These are phyloP conservation scores for Plasmodium berghei DNA, from an alignment of 169 alveolate species.

Conservation along the genomic window DNA sequence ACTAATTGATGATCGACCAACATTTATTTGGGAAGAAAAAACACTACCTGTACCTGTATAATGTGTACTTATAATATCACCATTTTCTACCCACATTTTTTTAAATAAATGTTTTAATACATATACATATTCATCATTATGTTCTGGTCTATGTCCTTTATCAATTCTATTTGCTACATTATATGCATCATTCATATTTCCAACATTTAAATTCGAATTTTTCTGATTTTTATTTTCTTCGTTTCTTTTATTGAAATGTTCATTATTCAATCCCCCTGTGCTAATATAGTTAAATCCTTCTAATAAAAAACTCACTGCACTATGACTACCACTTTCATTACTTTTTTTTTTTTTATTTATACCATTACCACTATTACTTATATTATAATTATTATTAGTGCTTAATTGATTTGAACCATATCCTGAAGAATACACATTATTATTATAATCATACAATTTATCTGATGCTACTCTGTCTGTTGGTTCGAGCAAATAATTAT, in stretches of 20 bases:
- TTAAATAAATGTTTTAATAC: conserved; percentile 85
- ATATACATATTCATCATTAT: conserved; percentile 41
- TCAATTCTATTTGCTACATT: no score
- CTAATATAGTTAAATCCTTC: conserved; percentile 9
- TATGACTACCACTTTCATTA: background rate
- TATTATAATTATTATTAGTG: background rate
- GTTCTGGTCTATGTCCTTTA: conserved; percentile 18
- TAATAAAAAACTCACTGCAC: background rate
- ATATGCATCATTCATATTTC: no score
- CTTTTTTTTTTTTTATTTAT: background rate
- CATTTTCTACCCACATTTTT: conserved; percentile 94
- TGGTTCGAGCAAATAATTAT: conserved; percentile 41
- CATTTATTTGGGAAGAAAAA: conserved; percentile 92
- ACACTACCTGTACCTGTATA: conserved; percentile 96
- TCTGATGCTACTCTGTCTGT: conserved; percentile 21
- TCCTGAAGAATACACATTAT: background rate
- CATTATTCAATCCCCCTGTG: conserved; percentile 4
- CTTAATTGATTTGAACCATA: background rate
- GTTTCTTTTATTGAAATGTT: background rate
- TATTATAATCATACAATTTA: conserved; percentile 24
- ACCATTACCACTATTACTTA: background rate
- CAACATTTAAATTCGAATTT: no score
- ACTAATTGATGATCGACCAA: conserved; percentile 89
- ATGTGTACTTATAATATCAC: conserved; percentile 92
- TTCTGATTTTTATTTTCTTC: conserved; percentile 6